phyloP scores from a whole-genome alignment of 768 basidiomycete species.

The Hemileccinum impolitum region DNA sequence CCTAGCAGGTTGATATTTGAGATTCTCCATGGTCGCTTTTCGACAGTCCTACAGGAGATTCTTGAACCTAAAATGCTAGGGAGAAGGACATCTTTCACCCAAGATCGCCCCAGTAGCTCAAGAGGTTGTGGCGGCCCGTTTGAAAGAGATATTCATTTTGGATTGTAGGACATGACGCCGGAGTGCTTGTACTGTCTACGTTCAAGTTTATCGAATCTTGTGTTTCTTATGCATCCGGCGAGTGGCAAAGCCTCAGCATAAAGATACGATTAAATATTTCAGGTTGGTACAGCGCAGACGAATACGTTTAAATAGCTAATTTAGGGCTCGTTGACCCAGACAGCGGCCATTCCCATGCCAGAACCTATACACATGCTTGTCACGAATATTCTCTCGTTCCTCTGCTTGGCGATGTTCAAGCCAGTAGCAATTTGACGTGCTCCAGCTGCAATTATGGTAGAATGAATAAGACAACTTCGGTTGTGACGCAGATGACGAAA shows the following conservation, averaged over 20 bases:
- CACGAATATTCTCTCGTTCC: conserved; percentile 71
- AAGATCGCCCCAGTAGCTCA: conserved; percentile 56
- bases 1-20: conserved; percentile 75
- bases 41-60: conserved; percentile 35
- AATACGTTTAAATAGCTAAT: conserved; percentile 1
- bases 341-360: conserved; percentile 88
- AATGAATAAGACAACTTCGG: conserved; percentile 3
- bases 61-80: conserved; percentile 58
- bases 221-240: no score
- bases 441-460: conserved; percentile 48
- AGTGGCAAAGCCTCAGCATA: no score
- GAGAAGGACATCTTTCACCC: conserved; percentile 58
- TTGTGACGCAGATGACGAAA: conserved; percentile 5
- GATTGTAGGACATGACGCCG: no score
- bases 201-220: no score
- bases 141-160: conserved; percentile 44
- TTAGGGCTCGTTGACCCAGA: conserved; percentile 84
- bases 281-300: no score
- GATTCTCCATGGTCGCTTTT: conserved; percentile 44
- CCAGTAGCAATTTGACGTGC: conserved; percentile 87
- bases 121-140: conserved; percentile 62
- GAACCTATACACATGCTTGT: conserved; percentile 91
- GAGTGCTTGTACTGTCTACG: no score
- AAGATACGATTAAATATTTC: no score
- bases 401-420: conserved; percentile 75